Base-by-base conservation (phyloP, 2,329 filamentous ascomycete species). In the Fusarium marasasianum region DNA sequence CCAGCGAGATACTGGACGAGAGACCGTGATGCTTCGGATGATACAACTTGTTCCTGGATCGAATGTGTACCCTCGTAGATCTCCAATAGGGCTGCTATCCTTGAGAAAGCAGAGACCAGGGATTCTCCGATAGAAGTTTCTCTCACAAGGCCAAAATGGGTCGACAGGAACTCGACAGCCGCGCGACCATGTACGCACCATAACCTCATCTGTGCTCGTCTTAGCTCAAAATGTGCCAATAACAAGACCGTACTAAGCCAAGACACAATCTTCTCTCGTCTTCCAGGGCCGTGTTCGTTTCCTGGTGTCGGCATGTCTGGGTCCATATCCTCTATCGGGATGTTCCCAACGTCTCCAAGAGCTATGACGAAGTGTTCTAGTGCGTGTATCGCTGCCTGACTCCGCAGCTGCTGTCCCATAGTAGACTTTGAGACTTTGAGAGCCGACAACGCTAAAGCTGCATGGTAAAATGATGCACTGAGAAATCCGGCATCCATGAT, bases 41-140 rank as follows among this genome's bases (percentile, higher is more conserved):
- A 50, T 5, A 65, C 47, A 5, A 63, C 54, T 6, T 47, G 55
- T 26, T 64, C 50, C 6, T 63, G 63, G 6, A 70, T 63, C 14
- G 70, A 65, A 38, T 73, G 69, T 0, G 73, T 62, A 10, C 73
- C 69, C n/a, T 75, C 73, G 6, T 74, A 75, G 7, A 75, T 75
- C 3, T 75, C 66, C 9, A 75, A 35, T 4, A 75, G 40, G 7
- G 73, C 73, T 1, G 66, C 70, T 31, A 75, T 73, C 5, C 73
- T 37, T 2, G 73, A 73, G 8, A 75, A 75, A 0, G 73, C 69
- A n/a, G 66, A 63, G 15, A 75, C 66, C 4, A 75, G 45, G 5
- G 48, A 75, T 31, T 71, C 59, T 1, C 73, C 73, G 0, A 75
- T 63, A 3, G 33, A n/a, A 29, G 48, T 57, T 10, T 45, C 63